Base-by-base conservation (phyloP, 345 rosid genomes). In the Lepidium aucheri region DNA sequence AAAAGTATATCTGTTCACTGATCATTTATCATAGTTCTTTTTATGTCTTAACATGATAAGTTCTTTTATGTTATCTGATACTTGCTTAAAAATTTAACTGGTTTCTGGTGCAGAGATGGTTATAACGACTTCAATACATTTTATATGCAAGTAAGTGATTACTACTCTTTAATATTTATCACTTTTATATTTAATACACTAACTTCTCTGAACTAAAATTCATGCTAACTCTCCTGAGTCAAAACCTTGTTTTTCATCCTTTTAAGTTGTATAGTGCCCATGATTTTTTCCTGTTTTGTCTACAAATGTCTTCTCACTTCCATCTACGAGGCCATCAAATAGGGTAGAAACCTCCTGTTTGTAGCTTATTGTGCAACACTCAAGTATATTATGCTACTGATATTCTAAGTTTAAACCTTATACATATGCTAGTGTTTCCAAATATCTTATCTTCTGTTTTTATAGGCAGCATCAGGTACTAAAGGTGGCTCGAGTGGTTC, bases 401-500 rank as follows among this genome's bases (percentile, higher is more conserved):
- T 54, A 54, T 28, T 18, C 2, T 4, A 63, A 63, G 28, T 6
- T 14, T 32, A 32, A 57, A 18, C 44, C 43, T 65, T 49, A 33
- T 35, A 17, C 47, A 64, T 33, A 43, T 13, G 65, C 20, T 46
- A 33, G 11, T 30, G 61, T 50, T 18, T 65, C 49, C 36, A 42
- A 65, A 65, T 24, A 42, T 26, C 16, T 38, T 65, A 11, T 13
- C 22, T 36, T 33, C n/a, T 66, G 20, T 74, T 61, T 26, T 75
- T 73, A 43, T 75, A 90, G 99, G 99, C 99, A 62, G 99, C 96
- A 57, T 90, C 95, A 8, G 99, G 99, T 63, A 90, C 97, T 17
- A 90, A 86, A 76, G 92, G 95, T 72, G 99, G 99, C 53, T 94
- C 99, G 68, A 94, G 99, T 80, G 99, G 99, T 69, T 94, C 99